Base-by-base conservation (phyloP, 306 rosid species). In the Malus asiatica region DNA sequence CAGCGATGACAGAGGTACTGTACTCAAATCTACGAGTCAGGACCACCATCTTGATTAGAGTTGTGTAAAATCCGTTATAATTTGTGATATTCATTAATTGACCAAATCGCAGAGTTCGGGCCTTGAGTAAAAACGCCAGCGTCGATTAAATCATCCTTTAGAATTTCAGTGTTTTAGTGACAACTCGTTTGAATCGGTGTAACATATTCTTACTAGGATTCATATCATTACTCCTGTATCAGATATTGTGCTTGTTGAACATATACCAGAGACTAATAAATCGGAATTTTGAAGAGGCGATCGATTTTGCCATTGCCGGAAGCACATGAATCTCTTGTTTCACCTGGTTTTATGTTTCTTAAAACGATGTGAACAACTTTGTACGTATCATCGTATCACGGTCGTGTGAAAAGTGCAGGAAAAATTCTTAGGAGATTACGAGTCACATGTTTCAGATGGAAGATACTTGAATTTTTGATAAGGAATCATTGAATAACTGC, bases 11-110 rank as follows among this genome's bases (percentile, higher is more conserved):
- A 69, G 12, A 20, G 46, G 33, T 69, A 72, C 29, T 76, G 77
- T 76, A 65, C 79, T 76, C 89, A 66, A 14, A 14, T 57, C 68
- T 11, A 64, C 11, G 23, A 32, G 18, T 64, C 77, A 48, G 55
- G 42, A 8, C 81, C 68, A 18, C 80, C 22, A 46, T 29, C 68
- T 52, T 57, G 80, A 80, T 82, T 68, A 48, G 77, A 84, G 33
- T 82, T 74, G 68, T 72, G 55, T n/a, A 72, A 32, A 68, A 59
- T 82, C 66, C 72, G 15, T 53, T 77, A 79, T 66, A 42, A 53
- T 45, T 48, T 52, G 74, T 64, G 71, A 51, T 38, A 78, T 66
- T 75, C 70, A 76, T 86, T 77, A 22, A 25, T 77, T 71, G 64
- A 57, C 72, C 55, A 48, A 70, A 70, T 76, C 55, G 18, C 44